A percentile compares a stretch with the other conserved stretches of the same genome.
Evolutionary conservation across 2,329 filamentous ascomycete genomes (phyloP).

Genomic region (Cryoendolithus antarcticus): DNA sequence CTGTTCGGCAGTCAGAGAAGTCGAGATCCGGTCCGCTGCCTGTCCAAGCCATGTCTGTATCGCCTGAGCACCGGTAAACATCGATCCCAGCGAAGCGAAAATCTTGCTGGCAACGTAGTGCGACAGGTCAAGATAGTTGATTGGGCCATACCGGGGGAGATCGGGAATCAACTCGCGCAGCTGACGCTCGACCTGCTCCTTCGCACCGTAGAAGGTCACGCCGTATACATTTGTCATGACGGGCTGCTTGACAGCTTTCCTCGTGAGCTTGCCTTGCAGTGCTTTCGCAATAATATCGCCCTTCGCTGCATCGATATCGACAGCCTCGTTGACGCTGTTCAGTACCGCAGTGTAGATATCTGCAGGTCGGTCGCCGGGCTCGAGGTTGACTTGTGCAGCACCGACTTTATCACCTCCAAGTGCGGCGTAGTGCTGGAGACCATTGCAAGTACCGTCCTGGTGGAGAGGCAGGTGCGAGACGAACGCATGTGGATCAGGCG

Average conservation of each 20-base stretch:
- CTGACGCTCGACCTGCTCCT: constrained; percentile 74
- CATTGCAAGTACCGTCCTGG: constrained; percentile 96
- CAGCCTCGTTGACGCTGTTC: constrained; percentile 62
- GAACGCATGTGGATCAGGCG: constrained; percentile 62
- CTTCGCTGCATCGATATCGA: constrained; percentile 52
- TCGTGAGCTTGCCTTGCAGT: constrained; percentile 66
- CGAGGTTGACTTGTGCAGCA: constrained; percentile 83
- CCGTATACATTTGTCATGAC: constrained; percentile 99
- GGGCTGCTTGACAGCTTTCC: constrained; percentile 98
- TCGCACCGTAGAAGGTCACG: constrained; percentile 86
- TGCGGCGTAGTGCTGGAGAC: constrained; percentile 92
- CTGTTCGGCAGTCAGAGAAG: constrained; percentile 66
- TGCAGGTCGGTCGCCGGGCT: constrained; percentile 77
- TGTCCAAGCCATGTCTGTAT: constrained; percentile 94
- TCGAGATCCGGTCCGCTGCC: constrained; percentile 74
- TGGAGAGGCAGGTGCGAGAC: constrained; percentile 77
- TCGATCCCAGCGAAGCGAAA: constrained; percentile 68
- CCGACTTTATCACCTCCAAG: constrained; percentile 84
- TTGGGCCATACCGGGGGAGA: constrained; percentile 39
- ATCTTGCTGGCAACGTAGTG: constrained; percentile 75
- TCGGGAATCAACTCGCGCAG: constrained; percentile 61
- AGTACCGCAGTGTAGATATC: constrained; percentile 94
- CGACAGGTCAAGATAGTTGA: constrained; percentile 42
- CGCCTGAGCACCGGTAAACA: constrained; percentile 88
- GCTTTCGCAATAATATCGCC: constrained; percentile 48